These are phyloP conservation scores for Colletotrichum sp. DNA, from an alignment of 2,329 filamentous ascomycete species.

Conservation along the genomic window DNA sequence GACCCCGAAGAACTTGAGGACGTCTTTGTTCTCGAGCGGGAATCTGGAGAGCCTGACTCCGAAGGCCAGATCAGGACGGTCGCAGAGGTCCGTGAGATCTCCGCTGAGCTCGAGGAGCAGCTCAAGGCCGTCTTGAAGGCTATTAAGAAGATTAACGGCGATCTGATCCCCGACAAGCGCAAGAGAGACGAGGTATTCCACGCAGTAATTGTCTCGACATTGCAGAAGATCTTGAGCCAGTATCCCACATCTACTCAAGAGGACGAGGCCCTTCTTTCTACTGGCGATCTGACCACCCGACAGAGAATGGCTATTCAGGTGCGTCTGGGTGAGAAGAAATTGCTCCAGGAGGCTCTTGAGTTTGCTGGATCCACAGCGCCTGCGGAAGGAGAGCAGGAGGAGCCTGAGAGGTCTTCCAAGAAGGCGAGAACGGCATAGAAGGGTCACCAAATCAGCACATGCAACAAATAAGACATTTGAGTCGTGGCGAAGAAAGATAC, in stretches of 20 bases:
- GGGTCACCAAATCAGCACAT: neutral
- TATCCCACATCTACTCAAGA: constrained; percentile 48
- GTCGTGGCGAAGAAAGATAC: neutral
- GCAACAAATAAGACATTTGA: neutral
- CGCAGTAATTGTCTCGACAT: constrained; percentile 41
- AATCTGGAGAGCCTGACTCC: constrained; percentile 55
- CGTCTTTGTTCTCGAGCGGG: constrained; percentile 71
- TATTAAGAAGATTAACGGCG: constrained; percentile 48
- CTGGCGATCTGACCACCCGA: constrained; percentile 35
- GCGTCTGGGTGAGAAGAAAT: constrained; percentile 73
- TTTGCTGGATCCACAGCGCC: constrained; percentile 28
- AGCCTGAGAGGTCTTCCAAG: constrained; percentile 34
- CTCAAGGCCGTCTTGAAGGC: constrained; percentile 56
- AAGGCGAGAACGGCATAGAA: constrained; percentile 24
- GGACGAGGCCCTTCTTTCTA: constrained; percentile 42
- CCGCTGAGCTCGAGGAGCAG: constrained; percentile 57
- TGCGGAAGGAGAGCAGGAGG: constrained; percentile 25
- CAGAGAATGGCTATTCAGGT: constrained; percentile 69
- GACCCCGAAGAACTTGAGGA: constrained; percentile 76
- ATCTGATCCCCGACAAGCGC: constrained; percentile 52
- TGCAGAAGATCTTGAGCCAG: constrained; percentile 42
- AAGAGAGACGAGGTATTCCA: constrained; percentile 52
- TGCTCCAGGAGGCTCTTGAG: constrained; percentile 58
- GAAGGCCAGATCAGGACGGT: constrained; percentile 48
- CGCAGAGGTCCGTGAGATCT: constrained; percentile 45